Evolutionary conservation across 225 moss, liverwort and hornwort genomes (phyloP).

Genomic region (Asterella californica): DNA sequence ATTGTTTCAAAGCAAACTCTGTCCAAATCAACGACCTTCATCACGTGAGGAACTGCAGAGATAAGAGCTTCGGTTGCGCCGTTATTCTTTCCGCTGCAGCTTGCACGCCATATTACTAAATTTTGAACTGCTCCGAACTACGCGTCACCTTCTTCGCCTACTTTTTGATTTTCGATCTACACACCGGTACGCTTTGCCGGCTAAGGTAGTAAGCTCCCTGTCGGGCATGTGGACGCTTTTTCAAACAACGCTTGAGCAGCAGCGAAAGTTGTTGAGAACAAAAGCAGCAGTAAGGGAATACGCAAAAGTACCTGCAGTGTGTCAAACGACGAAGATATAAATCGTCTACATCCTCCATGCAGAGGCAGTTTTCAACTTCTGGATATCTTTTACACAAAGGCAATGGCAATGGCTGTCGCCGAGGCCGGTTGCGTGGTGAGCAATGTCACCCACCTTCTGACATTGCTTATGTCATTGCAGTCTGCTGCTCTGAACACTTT

Average conservation of each 20-base stretch:
- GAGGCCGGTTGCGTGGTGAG: conserved; percentile 35
- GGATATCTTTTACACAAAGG: too few relatives aligned
- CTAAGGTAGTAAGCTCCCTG: not conserved
- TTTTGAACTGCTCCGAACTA: not conserved
- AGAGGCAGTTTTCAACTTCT: not conserved
- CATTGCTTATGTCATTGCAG: conserved; percentile 42
- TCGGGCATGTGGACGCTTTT: not conserved
- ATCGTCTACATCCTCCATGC: not conserved
- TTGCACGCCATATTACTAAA: not conserved
- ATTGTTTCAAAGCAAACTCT: not conserved
- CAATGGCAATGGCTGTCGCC: not conserved
- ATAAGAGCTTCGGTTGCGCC: not conserved
- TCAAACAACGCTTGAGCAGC: not conserved
- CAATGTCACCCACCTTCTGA: conserved; percentile 37
- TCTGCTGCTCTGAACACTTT: conserved; percentile 29
- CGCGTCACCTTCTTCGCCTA: not conserved
- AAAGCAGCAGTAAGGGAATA: not conserved
- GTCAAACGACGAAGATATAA: not conserved
- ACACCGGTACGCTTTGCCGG: not conserved
- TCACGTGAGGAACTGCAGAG: not conserved
- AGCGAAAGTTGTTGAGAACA: not conserved
- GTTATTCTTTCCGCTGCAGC: not conserved
- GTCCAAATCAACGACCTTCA: not conserved
- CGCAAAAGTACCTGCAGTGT: not conserved
- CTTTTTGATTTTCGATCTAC: too few relatives aligned